Conservation (phyloP, 352 stramenopile species). For the Aphanomyces astaci region DNA sequence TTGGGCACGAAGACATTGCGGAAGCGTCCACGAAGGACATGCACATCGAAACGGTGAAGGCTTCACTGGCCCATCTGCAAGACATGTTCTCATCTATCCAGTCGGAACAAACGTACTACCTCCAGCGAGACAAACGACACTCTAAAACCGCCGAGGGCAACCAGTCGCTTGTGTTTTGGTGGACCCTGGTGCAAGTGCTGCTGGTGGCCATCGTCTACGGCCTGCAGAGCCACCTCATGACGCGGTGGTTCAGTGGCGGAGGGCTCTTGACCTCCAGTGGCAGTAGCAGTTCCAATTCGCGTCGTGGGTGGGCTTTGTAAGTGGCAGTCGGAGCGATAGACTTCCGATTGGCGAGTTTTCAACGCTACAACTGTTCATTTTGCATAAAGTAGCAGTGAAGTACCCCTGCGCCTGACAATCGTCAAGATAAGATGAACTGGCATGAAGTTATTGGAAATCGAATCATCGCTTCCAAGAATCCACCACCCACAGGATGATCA, state of each 20-base stretch:
- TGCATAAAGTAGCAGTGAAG: too few species aligned
- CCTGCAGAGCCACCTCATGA: constrained; percentile 61
- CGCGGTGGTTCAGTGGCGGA: constrained; percentile 81
- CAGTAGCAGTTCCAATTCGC: constrained; percentile 52
- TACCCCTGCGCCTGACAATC: too few species aligned
- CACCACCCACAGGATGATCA: too few species aligned
- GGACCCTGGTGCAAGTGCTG: constrained; percentile 60
- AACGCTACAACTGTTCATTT: too few species aligned
- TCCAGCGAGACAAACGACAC: constrained; percentile 54
- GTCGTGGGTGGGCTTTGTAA: not conserved
- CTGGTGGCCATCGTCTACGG: constrained; percentile 64
- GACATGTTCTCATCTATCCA: constrained; percentile 60
- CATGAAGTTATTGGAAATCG: too few species aligned
- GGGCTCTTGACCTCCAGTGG: constrained; percentile 39
- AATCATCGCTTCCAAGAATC: too few species aligned
- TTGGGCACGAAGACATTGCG: constrained; percentile 65
- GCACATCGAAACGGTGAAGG: constrained; percentile 57
- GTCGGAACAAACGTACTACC: constrained; percentile 76
- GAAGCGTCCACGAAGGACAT: constrained; percentile 57
- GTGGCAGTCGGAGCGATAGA: too few species aligned
- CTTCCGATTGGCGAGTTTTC: too few species aligned
- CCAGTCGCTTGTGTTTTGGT: constrained; percentile 68
- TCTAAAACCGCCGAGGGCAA: constrained; percentile 69
- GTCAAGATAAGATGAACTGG: too few species aligned
- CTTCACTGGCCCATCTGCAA: constrained; percentile 50